Evolutionary conservation across 1,139 yeast genomes (phyloP), one percentile per base, ranked within the genome.

Genomic region (Geotrichum restrictum): DNA sequence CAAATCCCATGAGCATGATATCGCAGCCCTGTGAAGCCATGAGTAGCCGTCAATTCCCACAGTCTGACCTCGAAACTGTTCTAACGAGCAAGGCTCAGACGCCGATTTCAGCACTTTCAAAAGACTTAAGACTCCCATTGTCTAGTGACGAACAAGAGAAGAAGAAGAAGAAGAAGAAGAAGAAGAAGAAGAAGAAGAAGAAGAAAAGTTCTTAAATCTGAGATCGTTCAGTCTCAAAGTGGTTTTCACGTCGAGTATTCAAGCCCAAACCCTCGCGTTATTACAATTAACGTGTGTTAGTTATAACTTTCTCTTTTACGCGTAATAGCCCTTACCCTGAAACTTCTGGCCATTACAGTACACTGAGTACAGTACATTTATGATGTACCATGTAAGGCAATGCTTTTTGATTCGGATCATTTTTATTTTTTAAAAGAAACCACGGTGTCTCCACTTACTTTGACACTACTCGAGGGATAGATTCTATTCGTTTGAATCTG

Each of bases 21-120:
- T 78, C 3, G 88, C 81, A 2, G 95, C 91, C 57, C 88, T 80
- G 69, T 94, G 98, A 10, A 94, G 77, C 99, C 99, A 94, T 1
- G 97, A 93, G 65, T 89, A 94, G 0, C 96, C 93, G 65, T 94
- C 99, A 21, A 94, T 83, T 0, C 96, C 99, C 45, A 94, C 72
- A 0, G 88, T 82, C 63, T 82, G 77, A 1, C 96, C 97, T 14
- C 80, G 70, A 66, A 82, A 88, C 43, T 78, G 71, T 52, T 78
- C 77, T 36, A 91, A 69, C 1, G 83, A 70, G 1, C 79, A 75
- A 0, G 78, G 74, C 49, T 77, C 77, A 62, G 86, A 95, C 41
- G 87, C 83, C 44, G 85, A 81, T 64, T 84, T 86, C 58, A 91
- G 74, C 57, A 78, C 80, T 14, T 86, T 89, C 46, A 88, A 77